These are phyloP conservation scores for Tubosaeta brunneosetosa DNA, from an alignment of 768 basidiomycete species.

Conservation along the genomic window DNA sequence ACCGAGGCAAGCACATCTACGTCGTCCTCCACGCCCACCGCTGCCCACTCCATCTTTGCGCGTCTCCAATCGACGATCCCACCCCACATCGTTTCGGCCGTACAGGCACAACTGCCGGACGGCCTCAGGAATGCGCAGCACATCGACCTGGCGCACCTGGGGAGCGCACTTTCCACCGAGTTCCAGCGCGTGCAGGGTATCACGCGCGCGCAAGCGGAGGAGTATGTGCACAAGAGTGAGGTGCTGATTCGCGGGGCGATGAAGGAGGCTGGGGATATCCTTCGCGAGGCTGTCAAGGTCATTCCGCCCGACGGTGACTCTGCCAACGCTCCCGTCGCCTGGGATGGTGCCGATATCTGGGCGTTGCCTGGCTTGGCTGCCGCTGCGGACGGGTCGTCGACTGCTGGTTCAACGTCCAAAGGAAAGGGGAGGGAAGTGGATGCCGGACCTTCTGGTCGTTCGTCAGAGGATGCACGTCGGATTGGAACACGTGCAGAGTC, in stretches of 20 bases:
- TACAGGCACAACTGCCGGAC: conserved; percentile 66
- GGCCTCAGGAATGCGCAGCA: conserved; percentile 57
- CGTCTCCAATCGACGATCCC: conserved; percentile 73
- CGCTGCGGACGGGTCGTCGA: conserved; percentile 14
- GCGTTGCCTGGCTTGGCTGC: conserved; percentile 47
- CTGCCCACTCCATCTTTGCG: conserved; percentile 50
- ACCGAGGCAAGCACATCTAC: conserved; percentile 12
- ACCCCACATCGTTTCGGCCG: conserved; percentile 63
- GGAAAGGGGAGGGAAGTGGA: conserved; percentile 36
- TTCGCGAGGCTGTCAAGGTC: conserved; percentile 88
- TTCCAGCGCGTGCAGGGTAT: conserved; percentile 73
- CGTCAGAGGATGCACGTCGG: conserved; percentile 39
- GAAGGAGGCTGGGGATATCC: conserved; percentile 75
- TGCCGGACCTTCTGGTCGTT: conserved; percentile 25
- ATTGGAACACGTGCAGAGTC: conserved; percentile 74
- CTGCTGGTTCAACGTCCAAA: conserved; percentile 17
- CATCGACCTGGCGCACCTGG: conserved; percentile 66
- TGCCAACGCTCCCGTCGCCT: conserved; percentile 39
- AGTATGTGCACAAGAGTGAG: conserved; percentile 76
- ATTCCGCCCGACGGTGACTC: conserved; percentile 68
- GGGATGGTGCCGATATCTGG: conserved; percentile 90
- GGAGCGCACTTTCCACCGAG: conserved; percentile 57
- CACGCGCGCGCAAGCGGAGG: conserved; percentile 73
- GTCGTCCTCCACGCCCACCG: conserved; percentile 16
- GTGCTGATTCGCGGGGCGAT: conserved; percentile 60